Base-by-base conservation (phyloP, 495 filamentous ascomycete species). In the Xylaria intraflava region DNA sequence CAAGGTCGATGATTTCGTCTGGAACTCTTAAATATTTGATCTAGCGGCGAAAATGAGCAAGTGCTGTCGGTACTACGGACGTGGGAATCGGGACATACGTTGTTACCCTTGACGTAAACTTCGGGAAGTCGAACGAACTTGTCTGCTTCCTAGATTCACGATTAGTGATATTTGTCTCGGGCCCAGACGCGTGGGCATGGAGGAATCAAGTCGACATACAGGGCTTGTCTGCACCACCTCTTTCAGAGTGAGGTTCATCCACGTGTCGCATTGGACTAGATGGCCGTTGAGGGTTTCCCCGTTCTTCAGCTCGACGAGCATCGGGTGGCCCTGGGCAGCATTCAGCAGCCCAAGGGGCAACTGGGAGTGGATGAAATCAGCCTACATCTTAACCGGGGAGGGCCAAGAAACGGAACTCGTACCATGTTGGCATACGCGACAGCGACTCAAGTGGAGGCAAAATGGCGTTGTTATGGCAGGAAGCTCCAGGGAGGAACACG, bases 281-380 rank as follows among this genome's bases (percentile, higher is more conserved):
- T 95, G 90, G 59, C 93, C 93, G 72, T 97, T 98, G 44, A 97
- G 77, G 0, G 92, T 97, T 69, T 97, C 94, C 70, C 93, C 94
- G 62, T 92, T 96, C 78, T 98, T 98, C 57, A 98, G 88, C 78
- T 98, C 93, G 39, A 98, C 93, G 48, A 97, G 88, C 90, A 98
- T 97, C 11, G 92, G 91, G 72, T 95, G 89, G 81, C 94, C 94
- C 77, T 96, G 89, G 49, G 93, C 92, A 63, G 92, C 93, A 53
- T 85, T 96, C 35, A 98, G 77, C 30, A 98, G 85, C 50, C 91
- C 94, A 57, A 97, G 79, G 55, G 93, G 93, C 55, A 98, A 75
- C 93, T 96, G 36, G 44, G 40, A 23, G 56, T 38, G 22, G 26
- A 48, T 42, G 35, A 40, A 17, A 48, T 66, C 58, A 66, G 58